Percentiles rank a stretch among this genome's conserved stretches.
phyloP scores from a whole-genome alignment of 2,329 filamentous ascomycete genomes.

The Pseudogymnoascus sp. region DNA sequence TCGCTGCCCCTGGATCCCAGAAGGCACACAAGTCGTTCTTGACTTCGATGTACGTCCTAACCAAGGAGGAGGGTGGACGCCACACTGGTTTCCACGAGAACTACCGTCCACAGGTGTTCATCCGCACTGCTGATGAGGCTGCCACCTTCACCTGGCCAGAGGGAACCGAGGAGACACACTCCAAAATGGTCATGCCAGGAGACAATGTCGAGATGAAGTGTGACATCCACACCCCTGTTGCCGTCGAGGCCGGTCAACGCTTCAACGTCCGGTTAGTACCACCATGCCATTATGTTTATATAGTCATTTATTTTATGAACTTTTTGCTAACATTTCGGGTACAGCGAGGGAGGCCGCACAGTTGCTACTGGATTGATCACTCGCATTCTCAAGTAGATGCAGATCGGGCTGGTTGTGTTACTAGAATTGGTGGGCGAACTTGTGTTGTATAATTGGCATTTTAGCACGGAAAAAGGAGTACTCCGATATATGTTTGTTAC shows the following conservation, averaged over 20 bases:
- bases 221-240: constrained; percentile 74
- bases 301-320: not conserved
- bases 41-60: constrained; percentile 91
- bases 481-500: constrained; percentile 8
- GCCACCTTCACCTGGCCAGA: constrained; percentile 81
- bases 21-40: constrained; percentile 90
- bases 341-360: constrained; percentile 74
- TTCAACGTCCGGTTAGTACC: constrained; percentile 70
- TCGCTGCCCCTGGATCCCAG: constrained; percentile 71
- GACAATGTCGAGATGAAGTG: constrained; percentile 98
- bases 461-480: constrained; percentile 12
- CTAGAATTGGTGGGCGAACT: constrained; percentile 2
- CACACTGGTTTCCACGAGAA: constrained; percentile 93
- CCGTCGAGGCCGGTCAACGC: constrained; percentile 83
- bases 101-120: constrained; percentile 94
- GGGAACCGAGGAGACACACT: constrained; percentile 59
- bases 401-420: not conserved
- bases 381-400: constrained; percentile 47
- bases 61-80: constrained; percentile 95
- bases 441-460: constrained; percentile 12
- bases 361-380: constrained; percentile 78
- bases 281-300: not conserved
- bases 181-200: constrained; percentile 90
- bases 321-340: not conserved
- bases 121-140: constrained; percentile 80